phyloP scores from a whole-genome alignment of 768 basidiomycete genomes.

The Macrolepiota albuminosa region DNA sequence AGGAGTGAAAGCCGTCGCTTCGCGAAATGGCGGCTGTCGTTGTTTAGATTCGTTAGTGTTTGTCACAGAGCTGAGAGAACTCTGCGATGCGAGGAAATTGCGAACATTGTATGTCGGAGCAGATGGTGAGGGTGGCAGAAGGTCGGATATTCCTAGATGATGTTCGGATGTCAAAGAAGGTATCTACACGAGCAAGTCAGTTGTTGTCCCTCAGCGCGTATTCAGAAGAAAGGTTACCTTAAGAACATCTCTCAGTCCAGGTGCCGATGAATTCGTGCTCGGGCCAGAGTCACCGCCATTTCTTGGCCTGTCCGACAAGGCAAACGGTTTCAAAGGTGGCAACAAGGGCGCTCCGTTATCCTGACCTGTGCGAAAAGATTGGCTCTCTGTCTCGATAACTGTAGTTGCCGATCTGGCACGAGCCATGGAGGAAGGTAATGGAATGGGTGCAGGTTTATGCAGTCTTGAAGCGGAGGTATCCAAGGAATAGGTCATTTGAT shows the following conservation, averaged over 20 bases:
- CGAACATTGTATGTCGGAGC: slow-evolving; percentile 33
- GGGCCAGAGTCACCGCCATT: slow-evolving; percentile 42
- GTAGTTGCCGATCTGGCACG: slow-evolving; percentile 41
- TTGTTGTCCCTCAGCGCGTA: background rate
- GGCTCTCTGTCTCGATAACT: slow-evolving; percentile 24
- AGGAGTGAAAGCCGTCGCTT: slow-evolving; percentile 21
- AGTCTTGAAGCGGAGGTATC: slow-evolving; percentile 36
- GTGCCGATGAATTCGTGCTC: slow-evolving; percentile 35
- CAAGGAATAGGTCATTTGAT: slow-evolving; percentile 54
- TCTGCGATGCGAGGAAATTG: slow-evolving; percentile 32
- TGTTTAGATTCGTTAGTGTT: slow-evolving; percentile 14
- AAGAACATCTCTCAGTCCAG: slow-evolving; percentile 67
- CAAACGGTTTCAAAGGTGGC: slow-evolving; percentile 43
- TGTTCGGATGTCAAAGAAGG: slow-evolving; percentile 67
- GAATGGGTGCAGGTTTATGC: slow-evolving; percentile 18
- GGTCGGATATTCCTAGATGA: slow-evolving; percentile 60
- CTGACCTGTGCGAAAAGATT: slow-evolving; percentile 10
- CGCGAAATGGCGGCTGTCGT: slow-evolving; percentile 17
- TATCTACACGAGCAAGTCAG: slow-evolving; percentile 34
- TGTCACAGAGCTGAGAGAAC: slow-evolving; percentile 27
- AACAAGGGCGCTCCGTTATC: slow-evolving; percentile 22
- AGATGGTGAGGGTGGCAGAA: slow-evolving; percentile 73
- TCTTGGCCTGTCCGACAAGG: slow-evolving; percentile 34
- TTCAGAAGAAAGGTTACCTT: slow-evolving; percentile 40
- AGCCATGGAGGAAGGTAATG: slow-evolving; percentile 28